phyloP scores from a whole-genome alignment of 2,329 filamentous ascomycete genomes.

The Claviceps africana region DNA sequence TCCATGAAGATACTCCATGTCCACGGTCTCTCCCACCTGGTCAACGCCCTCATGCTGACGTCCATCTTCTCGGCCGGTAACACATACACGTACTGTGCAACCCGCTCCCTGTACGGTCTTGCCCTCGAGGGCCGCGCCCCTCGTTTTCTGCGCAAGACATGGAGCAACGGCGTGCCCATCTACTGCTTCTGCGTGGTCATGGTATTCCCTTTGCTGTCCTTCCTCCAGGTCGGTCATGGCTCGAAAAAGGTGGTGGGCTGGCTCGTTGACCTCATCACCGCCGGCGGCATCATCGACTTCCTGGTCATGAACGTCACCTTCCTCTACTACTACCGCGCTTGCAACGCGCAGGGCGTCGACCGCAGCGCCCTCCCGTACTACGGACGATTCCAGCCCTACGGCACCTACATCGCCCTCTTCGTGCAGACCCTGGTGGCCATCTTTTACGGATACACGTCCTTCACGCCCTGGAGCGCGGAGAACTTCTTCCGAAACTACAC shows the following conservation, averaged over 20 bases:
- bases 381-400: constrained; percentile 45
- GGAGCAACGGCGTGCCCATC: constrained; percentile 45
- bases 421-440: constrained; percentile 30
- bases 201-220: constrained; percentile 37
- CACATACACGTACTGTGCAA: constrained; percentile 37
- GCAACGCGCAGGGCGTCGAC: constrained; percentile 36
- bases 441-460: constrained; percentile 42
- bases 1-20: constrained; percentile 43
- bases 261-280: constrained; percentile 43
- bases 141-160: constrained; percentile 42
- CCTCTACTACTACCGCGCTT: constrained; percentile 35
- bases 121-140: constrained; percentile 36
- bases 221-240: constrained; percentile 35
- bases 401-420: constrained; percentile 30
- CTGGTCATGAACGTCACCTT: constrained; percentile 37
- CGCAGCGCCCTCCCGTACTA: constrained; percentile 41
- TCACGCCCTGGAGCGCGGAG: constrained; percentile 33
- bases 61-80: constrained; percentile 34
- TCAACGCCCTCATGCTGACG: constrained; percentile 37
- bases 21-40: constrained; percentile 38
- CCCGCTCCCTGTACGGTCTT: constrained; percentile 35
- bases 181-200: constrained; percentile 41
- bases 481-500: constrained; percentile 41
- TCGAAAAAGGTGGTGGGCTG: constrained; percentile 37
- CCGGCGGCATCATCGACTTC: constrained; percentile 47